Conservation (phyloP, 2,329 filamentous ascomycete species). For the Paradendryphiella salina region DNA sequence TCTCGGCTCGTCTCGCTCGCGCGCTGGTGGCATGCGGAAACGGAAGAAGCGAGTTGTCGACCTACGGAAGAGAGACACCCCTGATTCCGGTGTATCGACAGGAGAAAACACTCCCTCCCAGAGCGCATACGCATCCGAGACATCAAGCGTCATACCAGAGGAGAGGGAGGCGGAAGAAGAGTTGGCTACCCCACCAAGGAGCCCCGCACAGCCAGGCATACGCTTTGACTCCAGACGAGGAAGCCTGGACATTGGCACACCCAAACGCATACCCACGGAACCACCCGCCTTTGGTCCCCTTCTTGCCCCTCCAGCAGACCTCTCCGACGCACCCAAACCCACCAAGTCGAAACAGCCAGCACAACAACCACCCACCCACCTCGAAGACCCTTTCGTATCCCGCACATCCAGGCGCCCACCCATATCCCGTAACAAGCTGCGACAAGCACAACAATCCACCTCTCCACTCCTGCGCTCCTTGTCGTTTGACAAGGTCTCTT, state of each 20-base stretch:
- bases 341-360: conserved; percentile 27
- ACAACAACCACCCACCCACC: conserved; percentile 5
- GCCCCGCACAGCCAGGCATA: conserved; percentile 27
- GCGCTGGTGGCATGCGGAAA: conserved; percentile 68
- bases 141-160: conserved; percentile 48
- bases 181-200: conserved; percentile 39
- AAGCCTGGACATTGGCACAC: conserved; percentile 32
- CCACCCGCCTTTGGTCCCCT: conserved; percentile 23
- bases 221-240: conserved; percentile 32
- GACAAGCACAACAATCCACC: conserved; percentile 39
- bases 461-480: conserved; percentile 45
- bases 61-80: conserved; percentile 63
- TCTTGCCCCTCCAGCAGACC: conserved; percentile 34
- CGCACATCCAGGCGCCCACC: conserved; percentile 32
- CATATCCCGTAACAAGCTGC: conserved; percentile 37
- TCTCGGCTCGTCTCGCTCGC: conserved; percentile 63
- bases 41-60: conserved; percentile 86
- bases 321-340: conserved; percentile 30
- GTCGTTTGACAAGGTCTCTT: conserved; percentile 38
- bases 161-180: conserved; percentile 40
- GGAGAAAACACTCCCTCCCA: conserved; percentile 54
- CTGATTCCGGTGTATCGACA: conserved; percentile 56
- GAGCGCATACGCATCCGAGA: conserved; percentile 63
- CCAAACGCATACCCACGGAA: conserved; percentile 26
- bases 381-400: conserved; percentile 17